phyloP scores from a whole-genome alignment of 495 filamentous ascomycete genomes.

The Lophiotrema nucula region DNA sequence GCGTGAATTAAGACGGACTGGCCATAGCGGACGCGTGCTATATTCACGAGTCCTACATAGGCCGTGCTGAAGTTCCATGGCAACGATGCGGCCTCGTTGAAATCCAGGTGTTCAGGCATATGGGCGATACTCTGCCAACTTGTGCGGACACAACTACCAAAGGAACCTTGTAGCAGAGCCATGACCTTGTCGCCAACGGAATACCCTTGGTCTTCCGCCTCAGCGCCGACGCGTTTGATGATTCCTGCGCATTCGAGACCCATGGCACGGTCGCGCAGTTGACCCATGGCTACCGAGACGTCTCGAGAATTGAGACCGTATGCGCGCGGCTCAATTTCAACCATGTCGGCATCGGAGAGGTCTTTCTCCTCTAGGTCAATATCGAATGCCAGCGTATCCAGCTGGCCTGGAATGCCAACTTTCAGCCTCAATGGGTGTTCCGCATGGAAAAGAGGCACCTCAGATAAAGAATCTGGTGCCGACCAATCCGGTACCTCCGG shows the following conservation, averaged over 20 bases:
- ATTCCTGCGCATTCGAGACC: constrained; percentile 13
- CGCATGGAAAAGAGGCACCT: too few species aligned
- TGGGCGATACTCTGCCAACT: neutral
- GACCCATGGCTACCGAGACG: constrained; percentile 6
- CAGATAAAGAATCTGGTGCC: too few species aligned
- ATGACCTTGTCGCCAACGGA: constrained; percentile 37
- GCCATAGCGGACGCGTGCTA: constrained; percentile 35
- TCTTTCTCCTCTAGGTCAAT: neutral
- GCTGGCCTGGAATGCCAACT: neutral
- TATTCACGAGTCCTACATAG: constrained; percentile 51
- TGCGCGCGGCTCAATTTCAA: constrained; percentile 4
- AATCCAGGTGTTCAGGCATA: constrained; percentile 52
- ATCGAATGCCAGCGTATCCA: constrained; percentile 9
- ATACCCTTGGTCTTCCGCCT: constrained; percentile 33
- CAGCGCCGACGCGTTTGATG: constrained; percentile 16
- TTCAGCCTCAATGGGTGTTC: neutral
- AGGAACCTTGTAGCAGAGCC: constrained; percentile 5
- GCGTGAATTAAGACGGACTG: constrained; percentile 31
- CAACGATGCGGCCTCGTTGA: constrained; percentile 55
- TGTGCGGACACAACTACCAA: neutral
- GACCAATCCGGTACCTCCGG: too few species aligned
- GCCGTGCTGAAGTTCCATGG: constrained; percentile 60
- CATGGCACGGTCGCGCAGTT: neutral
- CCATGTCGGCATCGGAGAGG: neutral
- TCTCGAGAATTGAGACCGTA: constrained; percentile 9